Percentiles rank a stretch among this genome's conserved stretches.
phyloP scores from a whole-genome alignment of 331 rosid genomes.

The Quercus tomentella region DNA sequence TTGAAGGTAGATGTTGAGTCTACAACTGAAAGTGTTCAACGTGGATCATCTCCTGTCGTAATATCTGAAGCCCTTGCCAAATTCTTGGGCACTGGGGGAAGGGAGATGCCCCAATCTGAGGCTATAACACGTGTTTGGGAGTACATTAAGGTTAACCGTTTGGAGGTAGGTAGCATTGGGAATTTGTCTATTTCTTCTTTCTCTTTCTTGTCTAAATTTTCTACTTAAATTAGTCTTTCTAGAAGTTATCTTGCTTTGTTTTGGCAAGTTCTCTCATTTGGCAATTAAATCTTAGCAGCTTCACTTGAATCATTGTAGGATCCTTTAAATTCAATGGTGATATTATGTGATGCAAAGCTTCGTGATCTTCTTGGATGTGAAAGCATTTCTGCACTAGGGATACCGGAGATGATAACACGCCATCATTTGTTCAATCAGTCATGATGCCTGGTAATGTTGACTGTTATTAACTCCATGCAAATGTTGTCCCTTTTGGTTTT shows the following conservation, averaged over 20 bases:
- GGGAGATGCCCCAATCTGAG: slow-evolving; percentile 70
- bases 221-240: neutral
- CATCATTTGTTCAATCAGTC: slow-evolving; percentile 51
- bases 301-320: slow-evolving; percentile 38
- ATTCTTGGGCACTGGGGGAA: slow-evolving; percentile 55
- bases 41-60: slow-evolving; percentile 34
- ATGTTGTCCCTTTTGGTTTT: neutral
- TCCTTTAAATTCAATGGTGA: slow-evolving; percentile 63
- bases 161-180: slow-evolving; percentile 50
- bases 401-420: slow-evolving; percentile 57
- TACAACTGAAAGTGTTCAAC: slow-evolving; percentile 29
- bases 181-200: neutral
- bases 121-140: slow-evolving; percentile 67
- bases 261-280: neutral
- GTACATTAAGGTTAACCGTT: slow-evolving; percentile 56
- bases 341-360: slow-evolving; percentile 71
- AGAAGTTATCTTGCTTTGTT: slow-evolving; percentile 3
- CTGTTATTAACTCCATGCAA: slow-evolving; percentile 17
- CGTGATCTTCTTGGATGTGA: slow-evolving; percentile 68
- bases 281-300: neutral
- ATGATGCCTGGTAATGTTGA: slow-evolving; percentile 33
- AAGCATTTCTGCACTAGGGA: slow-evolving; percentile 68
- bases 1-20: slow-evolving; percentile 50
- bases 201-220: neutral
- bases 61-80: slow-evolving; percentile 78